These are phyloP conservation scores for Coniella vitis DNA, from an alignment of 2,329 filamentous ascomycete genomes.

Conservation along the genomic window DNA sequence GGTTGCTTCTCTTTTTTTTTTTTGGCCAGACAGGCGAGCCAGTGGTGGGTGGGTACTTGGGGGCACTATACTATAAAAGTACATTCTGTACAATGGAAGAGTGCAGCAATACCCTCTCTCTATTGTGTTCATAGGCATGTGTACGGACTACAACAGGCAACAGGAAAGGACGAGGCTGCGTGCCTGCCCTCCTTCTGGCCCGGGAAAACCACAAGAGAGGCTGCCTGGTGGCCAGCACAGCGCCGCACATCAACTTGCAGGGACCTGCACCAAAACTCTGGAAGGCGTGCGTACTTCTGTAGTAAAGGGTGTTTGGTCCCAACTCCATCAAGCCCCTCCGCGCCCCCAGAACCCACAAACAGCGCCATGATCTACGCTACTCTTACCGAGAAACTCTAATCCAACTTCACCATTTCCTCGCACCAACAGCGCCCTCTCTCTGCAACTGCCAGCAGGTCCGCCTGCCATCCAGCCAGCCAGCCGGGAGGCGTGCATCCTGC, in stretches of 20 bases:
- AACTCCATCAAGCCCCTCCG: conserved; percentile 14
- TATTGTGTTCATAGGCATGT: no score
- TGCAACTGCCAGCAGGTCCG: not conserved
- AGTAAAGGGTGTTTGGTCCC: conserved; percentile 14
- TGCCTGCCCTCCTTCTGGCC: no score
- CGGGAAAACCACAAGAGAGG: conserved; percentile 1
- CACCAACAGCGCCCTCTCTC: not conserved
- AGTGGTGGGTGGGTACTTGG: not conserved
- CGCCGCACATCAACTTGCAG: no score
- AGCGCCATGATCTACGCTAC: conserved; percentile 17
- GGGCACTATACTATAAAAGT: not conserved
- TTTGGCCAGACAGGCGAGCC: not conserved
- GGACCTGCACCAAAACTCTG: not conserved
- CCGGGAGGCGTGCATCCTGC: not conserved
- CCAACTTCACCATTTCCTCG: conserved; percentile 6
- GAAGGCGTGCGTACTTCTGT: no score
- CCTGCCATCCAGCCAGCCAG: not conserved
- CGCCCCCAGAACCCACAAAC: conserved; percentile 12
- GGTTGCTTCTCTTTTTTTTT: not conserved
- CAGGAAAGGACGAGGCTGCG: no score
- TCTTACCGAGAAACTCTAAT: conserved; percentile 18
- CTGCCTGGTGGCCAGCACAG: not conserved
- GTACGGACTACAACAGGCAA: no score
- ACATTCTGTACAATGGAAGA: no score
- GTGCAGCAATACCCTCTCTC: no score